These are phyloP conservation scores for Talaromyces proteolyticus DNA, from an alignment of 495 filamentous ascomycete genomes.

Conservation along the genomic window DNA sequence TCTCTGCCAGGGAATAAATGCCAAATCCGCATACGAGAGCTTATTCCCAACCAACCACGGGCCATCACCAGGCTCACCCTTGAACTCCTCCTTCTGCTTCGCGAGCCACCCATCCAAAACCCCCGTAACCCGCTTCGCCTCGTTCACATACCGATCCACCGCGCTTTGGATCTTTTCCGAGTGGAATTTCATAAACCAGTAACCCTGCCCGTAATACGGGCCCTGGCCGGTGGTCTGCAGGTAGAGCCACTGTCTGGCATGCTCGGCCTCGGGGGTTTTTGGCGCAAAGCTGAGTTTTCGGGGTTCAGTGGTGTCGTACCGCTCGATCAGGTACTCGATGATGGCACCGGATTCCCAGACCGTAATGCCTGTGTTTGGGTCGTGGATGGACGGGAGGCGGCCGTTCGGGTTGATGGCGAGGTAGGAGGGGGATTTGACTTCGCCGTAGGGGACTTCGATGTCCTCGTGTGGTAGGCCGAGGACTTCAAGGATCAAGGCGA, in stretches of 20 bases:
- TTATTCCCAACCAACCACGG: conserved; percentile 22
- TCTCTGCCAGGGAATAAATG: conserved; percentile 21
- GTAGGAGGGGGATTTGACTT: conserved; percentile 45
- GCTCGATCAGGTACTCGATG: conserved; percentile 53
- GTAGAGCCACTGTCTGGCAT: conserved; percentile 31
- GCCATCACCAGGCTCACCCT: conserved; percentile 5
- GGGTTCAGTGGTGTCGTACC: conserved; percentile 43
- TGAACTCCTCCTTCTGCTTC: conserved; percentile 7
- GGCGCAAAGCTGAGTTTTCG: conserved; percentile 37
- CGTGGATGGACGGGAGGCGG: conserved; percentile 51
- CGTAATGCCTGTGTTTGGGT: conserved; percentile 50
- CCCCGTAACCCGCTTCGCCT: conserved; percentile 31
- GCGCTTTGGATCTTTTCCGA: conserved; percentile 30
- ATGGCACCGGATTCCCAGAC: conserved; percentile 63
- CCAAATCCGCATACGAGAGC: conserved; percentile 23
- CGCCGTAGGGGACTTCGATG: conserved; percentile 21
- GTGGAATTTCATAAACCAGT: conserved; percentile 32
- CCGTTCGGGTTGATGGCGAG: conserved; percentile 58
- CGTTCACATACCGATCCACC: conserved; percentile 35
- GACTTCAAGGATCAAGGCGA: conserved; percentile 42
- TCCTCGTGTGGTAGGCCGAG: conserved; percentile 21
- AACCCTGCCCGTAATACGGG: conserved; percentile 40
- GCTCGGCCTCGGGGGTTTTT: conserved; percentile 28
- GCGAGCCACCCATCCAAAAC: conserved; percentile 26
- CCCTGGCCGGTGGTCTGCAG: conserved; percentile 44